These are phyloP conservation scores for Hevea brasiliensis DNA, from an alignment of 345 rosid genomes.

Conservation along the genomic window DNA sequence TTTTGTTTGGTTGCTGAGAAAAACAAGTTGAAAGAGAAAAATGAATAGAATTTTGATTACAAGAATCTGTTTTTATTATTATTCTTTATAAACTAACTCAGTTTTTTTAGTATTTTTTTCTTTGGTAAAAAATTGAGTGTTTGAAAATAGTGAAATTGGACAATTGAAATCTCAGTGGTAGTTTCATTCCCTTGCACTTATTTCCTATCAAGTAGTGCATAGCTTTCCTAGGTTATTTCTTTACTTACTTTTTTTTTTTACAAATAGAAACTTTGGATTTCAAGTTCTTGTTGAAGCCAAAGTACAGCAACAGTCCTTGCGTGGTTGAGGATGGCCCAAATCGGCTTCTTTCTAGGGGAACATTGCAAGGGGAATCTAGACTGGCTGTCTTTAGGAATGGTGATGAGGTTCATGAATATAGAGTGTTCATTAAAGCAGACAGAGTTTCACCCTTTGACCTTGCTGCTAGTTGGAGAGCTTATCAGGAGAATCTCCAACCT, in stretches of 20 bases:
- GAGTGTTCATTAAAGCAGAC: conserved; percentile 78
- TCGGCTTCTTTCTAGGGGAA: conserved; percentile 66
- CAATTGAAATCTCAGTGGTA: background rate
- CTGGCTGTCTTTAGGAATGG: conserved; percentile 64
- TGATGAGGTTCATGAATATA: conserved; percentile 73
- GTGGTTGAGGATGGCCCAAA: conserved; percentile 91
- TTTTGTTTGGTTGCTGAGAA: conserved; percentile 19
- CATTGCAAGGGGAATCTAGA: conserved; percentile 80
- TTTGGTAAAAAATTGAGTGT: too few relatives aligned
- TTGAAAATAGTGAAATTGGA: background rate
- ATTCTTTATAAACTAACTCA: background rate
- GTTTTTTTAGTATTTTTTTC: background rate
- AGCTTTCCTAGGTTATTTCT: background rate
- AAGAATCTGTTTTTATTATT: too few relatives aligned
- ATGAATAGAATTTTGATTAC: background rate
- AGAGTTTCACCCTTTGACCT: conserved; percentile 97
- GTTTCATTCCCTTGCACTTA: background rate
- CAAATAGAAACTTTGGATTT: conserved; percentile 87
- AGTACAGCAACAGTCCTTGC: conserved; percentile 52
- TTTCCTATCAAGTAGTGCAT: too few relatives aligned
- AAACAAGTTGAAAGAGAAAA: background rate
- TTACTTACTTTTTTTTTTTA: conserved; percentile 3
- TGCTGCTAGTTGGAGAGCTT: conserved; percentile 99
- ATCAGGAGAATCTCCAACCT: conserved; percentile 86
- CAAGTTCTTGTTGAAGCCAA: conserved; percentile 97